phyloP scores from a whole-genome alignment of 257 asterid genomes.

The Coffea eugenioides region DNA sequence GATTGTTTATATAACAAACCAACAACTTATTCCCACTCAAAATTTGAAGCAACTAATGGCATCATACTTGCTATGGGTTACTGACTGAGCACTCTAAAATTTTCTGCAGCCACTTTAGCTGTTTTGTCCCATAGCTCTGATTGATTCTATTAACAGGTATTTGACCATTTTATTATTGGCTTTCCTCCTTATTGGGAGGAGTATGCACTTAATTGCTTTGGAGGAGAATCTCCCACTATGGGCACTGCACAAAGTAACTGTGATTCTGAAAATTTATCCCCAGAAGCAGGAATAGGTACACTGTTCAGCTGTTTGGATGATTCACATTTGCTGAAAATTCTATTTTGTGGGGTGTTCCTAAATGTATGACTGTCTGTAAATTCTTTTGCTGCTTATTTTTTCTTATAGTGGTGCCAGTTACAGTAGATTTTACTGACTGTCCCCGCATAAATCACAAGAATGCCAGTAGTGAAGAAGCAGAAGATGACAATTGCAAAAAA shows the following conservation, averaged over 20 bases:
- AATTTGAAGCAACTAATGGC: neutral
- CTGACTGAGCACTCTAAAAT: neutral
- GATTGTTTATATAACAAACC: neutral
- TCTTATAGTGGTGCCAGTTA: constrained; percentile 2
- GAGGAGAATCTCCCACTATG: constrained; percentile 30
- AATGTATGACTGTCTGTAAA: neutral
- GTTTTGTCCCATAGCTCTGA: neutral
- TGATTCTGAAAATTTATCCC: constrained; percentile 14
- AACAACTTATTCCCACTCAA: too few species aligned
- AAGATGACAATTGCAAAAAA: neutral
- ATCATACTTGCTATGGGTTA: neutral
- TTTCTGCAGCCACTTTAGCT: neutral
- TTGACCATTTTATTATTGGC: constrained; percentile 56
- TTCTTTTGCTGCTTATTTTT: neutral
- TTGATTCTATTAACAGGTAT: constrained; percentile 47
- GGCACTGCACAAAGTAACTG: constrained; percentile 16
- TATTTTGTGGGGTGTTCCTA: neutral
- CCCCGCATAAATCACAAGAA: constrained; percentile 4
- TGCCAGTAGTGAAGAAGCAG: constrained; percentile 10
- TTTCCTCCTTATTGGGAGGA: constrained; percentile 79
- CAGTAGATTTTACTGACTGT: neutral
- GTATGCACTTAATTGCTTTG: constrained; percentile 35
- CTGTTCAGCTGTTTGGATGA: neutral
- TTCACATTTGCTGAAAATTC: neutral
- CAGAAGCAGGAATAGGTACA: constrained; percentile 25